Conservation (phyloP, 805 yeast species). For the Candida qinlingensis region DNA sequence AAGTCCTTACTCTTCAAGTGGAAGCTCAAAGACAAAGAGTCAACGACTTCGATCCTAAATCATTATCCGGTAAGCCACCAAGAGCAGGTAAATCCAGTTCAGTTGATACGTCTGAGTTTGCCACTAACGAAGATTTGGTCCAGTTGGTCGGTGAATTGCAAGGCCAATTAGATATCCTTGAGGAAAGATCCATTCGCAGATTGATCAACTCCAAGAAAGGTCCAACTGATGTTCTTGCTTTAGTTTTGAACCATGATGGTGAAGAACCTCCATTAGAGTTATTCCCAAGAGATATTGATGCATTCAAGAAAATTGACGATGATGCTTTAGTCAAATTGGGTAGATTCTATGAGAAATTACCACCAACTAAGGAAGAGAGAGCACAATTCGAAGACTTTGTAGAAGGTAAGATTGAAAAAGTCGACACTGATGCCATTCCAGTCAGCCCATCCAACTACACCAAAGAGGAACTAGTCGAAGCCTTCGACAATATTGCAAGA, state of each 20-base stretch:
- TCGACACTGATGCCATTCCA: constrained; percentile 27
- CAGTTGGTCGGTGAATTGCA: constrained; percentile 88
- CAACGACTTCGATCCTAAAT: constrained; percentile 21
- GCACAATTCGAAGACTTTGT: constrained; percentile 45
- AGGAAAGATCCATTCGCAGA: constrained; percentile 72
- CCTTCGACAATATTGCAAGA: constrained; percentile 62
- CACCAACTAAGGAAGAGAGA: constrained; percentile 55
- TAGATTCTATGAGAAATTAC: constrained; percentile 70
- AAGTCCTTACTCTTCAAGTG: constrained; percentile 65
- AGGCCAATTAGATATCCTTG: constrained; percentile 75
- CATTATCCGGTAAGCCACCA: background rate
- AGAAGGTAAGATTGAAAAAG: constrained; percentile 43
- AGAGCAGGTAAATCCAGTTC: constrained; percentile 5
- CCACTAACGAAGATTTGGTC: constrained; percentile 77
- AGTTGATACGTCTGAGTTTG: constrained; percentile 50
- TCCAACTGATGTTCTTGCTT: constrained; percentile 46
- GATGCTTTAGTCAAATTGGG: constrained; percentile 48
- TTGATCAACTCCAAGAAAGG: constrained; percentile 53
- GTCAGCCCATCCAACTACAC: constrained; percentile 29
- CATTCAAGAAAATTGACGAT: constrained; percentile 44
- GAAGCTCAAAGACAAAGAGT: constrained; percentile 41
- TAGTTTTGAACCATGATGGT: constrained; percentile 77
- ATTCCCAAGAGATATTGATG: constrained; percentile 56
- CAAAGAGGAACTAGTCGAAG: constrained; percentile 44
- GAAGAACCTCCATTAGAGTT: constrained; percentile 47